Evolutionary conservation across 2,329 filamentous ascomycete genomes (phyloP), one percentile per base, ranked within the genome.

Genomic region (Aspergillus unguis): DNA sequence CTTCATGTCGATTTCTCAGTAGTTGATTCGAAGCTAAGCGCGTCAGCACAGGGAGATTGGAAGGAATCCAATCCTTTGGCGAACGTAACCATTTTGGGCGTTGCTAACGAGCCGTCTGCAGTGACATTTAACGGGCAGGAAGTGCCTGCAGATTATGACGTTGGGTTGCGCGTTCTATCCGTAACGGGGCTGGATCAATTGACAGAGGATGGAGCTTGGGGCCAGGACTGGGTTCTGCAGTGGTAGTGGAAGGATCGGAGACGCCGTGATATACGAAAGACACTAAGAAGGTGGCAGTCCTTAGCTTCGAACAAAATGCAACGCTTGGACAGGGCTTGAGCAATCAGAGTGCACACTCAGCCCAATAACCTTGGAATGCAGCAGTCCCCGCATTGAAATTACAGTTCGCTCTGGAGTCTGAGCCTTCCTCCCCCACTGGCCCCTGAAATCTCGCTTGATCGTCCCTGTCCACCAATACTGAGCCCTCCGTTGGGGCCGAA

Each of bases 1-100:
- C 75, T 84, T 4, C 76, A 75, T 54, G 78, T 90, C 26, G 63
- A 75, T 4, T 68, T 68, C 52, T 44, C 33, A 25, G 64, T 56
- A 6, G 52, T 55, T 5, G 31, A 51, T 3, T 75, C 73, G 0
- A 71, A 72, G 4, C 65, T 88, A 4, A 74, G 73, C 35, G 80
- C 77, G 0, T 69, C 65, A 4, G 74, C 78, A 0, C 58, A 68
- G 1, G 85, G 85, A 0, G 67, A 63, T 2, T 88, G 77, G 66
- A 66, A 71, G 7, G 84, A 87, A 56, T 69, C 63, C 0, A 86
- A 85, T 59, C 67, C 77, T 0, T 72, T 89, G 10, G 80, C 77
- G 1, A 85, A 84, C 54, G 75, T 88, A 35, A 87, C 83, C 0
- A 66, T 90, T 41, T 58, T 88, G 55, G 86, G 86, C 25, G 74